These are phyloP conservation scores for Colletotrichum neosansevieriae DNA, from an alignment of 2,329 filamentous ascomycete genomes.

Conservation along the genomic window DNA sequence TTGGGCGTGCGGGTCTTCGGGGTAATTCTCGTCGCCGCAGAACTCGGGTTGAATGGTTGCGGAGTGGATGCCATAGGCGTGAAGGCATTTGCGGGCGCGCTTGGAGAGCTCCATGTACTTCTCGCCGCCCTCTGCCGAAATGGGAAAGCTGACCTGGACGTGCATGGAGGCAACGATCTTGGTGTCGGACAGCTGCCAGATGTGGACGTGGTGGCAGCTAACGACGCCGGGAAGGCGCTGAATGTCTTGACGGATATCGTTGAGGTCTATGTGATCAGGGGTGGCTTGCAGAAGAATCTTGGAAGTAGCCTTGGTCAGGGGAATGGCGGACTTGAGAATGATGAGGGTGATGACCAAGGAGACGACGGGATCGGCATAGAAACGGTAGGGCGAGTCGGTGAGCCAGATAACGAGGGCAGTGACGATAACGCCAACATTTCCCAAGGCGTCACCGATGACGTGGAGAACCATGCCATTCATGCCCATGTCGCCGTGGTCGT, in stretches of 20 bases:
- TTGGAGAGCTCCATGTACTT: slow-evolving; percentile 93
- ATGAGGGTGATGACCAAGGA: slow-evolving; percentile 93
- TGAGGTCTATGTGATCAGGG: slow-evolving; percentile 86
- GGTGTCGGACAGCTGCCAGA: slow-evolving; percentile 97
- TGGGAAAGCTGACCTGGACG: slow-evolving; percentile 90
- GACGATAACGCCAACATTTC: slow-evolving; percentile 86
- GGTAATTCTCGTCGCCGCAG: slow-evolving; percentile 64
- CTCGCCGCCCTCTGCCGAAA: slow-evolving; percentile 81
- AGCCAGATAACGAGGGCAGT: slow-evolving; percentile 93
- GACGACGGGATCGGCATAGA: slow-evolving; percentile 91
- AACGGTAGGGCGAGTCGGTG: slow-evolving; percentile 82
- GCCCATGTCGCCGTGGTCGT: slow-evolving; percentile 90
- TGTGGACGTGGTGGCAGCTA: slow-evolving; percentile 94
- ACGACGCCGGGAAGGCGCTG: slow-evolving; percentile 85
- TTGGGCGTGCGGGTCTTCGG: slow-evolving; percentile 52
- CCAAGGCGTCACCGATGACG: slow-evolving; percentile 85
- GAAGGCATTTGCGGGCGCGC: slow-evolving; percentile 86
- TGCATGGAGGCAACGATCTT: slow-evolving; percentile 95
- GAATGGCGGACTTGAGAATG: slow-evolving; percentile 79
- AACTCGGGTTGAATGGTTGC: slow-evolving; percentile 98
- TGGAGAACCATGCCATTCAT: slow-evolving; percentile 89
- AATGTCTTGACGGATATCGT: slow-evolving; percentile 94
- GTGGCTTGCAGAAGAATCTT: slow-evolving; percentile 95
- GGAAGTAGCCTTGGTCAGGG: slow-evolving; percentile 82
- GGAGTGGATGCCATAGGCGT: slow-evolving; percentile 95